phyloP scores from a whole-genome alignment of 257 asterid genomes.

The Dorcoceras hygrometricum region DNA sequence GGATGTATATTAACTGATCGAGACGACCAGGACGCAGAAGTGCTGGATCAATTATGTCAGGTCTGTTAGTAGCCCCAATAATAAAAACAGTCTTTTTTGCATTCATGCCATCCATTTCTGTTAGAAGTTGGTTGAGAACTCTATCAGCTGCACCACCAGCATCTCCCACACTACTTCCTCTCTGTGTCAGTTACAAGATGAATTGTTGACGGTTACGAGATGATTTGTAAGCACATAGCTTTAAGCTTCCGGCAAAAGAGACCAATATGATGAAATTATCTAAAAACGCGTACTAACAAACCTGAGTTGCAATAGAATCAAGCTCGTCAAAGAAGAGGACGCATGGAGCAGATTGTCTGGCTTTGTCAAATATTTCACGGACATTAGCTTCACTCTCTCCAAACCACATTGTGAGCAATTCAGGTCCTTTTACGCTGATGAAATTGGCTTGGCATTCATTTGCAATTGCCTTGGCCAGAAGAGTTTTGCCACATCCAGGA shows the following conservation, averaged over 20 bases:
- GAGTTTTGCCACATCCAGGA: constrained; percentile 70
- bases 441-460: constrained; percentile 67
- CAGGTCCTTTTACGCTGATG: constrained; percentile 63
- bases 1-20: constrained; percentile 59
- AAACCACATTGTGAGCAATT: constrained; percentile 68
- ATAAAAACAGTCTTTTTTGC: constrained; percentile 63
- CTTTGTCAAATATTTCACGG: constrained; percentile 64
- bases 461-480: constrained; percentile 66
- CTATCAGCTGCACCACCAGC: constrained; percentile 69
- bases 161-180: constrained; percentile 63
- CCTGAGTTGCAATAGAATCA: constrained; percentile 70
- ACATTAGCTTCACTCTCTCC: constrained; percentile 81
- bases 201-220: constrained; percentile 14
- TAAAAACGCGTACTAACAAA: constrained; percentile 18
- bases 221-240: neutral
- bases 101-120: constrained; percentile 69
- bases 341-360: constrained; percentile 68
- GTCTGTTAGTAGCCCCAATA: constrained; percentile 65
- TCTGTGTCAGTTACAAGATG: constrained; percentile 31
- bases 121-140: constrained; percentile 60
- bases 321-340: constrained; percentile 68
- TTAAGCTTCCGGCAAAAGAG: too few relatives aligned
- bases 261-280: neutral
- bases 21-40: constrained; percentile 68
- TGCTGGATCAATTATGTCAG: constrained; percentile 61